Evolutionary conservation across 2,329 filamentous ascomycete genomes (phyloP), one percentile per base, ranked within the genome.

Genomic region (Corinectria fuckeliana): DNA sequence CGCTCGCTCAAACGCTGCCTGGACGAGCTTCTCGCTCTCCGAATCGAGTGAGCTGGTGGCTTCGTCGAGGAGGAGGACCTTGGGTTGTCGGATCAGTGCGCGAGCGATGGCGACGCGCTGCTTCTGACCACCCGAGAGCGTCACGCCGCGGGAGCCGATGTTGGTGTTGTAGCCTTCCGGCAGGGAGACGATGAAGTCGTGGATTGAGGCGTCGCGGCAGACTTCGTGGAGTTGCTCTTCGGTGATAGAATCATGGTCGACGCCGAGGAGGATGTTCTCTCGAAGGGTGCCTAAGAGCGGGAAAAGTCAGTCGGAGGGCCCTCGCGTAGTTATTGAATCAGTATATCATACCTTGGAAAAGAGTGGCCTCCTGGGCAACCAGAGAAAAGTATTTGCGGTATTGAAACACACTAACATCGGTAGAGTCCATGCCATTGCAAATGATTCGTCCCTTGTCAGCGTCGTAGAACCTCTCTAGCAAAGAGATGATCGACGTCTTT

Each of bases 351-450:
- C 87, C 88, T 72, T 88, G 86, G 69, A 91, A 92, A 0, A 93
- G 80, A 0, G 87, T 88, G 8, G 91, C 83, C 71, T 93, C 90
- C 73, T 93, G 91, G 3, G 89, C 86, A 0, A 93, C 91, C 0
- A 93, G 82, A 1, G 89, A 88, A 11, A 93, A 79, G 32, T 85
- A 76, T 56, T 81, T 80, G 38, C 91, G 85, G 71, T 92, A 92
- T 16, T 82, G 76, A 60, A 81, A 81, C 0, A 89, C 80, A 55
- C 88, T 84, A 51, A 92, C 72, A 1, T 80, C 71, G 1, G 78
- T 73, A 41, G 93, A 85, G 66, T 89, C 82, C 50, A 79, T 78
- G 5, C 82, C 85, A 70, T 91, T 88, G 71, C 87, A 84, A 0
- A 88, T 77, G 53, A 95, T 88, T 5, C 79, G 77, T 5, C 92